phyloP scores from a whole-genome alignment of 768 basidiomycete species.

The Lactarius evosmus region DNA sequence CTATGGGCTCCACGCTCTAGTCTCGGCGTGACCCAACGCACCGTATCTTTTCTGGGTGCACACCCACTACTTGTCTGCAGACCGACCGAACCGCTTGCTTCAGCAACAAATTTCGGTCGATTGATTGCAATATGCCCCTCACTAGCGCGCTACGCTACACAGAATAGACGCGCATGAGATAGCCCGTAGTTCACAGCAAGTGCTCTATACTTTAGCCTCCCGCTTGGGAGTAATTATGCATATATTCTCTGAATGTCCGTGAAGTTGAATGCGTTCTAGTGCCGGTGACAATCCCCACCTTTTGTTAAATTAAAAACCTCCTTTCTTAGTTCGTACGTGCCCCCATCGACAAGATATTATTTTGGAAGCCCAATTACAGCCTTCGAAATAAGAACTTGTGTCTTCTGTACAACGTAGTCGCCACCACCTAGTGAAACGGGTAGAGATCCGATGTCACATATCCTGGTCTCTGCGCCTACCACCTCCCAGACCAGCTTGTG shows the following conservation, averaged over 20 bases:
- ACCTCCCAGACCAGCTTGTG: too few relatives aligned
- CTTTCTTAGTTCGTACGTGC: slow-evolving; percentile 46
- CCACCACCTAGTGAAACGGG: too few relatives aligned
- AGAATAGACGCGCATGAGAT: not conserved
- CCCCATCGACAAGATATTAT: slow-evolving; percentile 37
- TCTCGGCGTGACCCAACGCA: slow-evolving; percentile 49
- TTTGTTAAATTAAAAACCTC: slow-evolving; percentile 23
- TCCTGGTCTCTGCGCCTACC: too few relatives aligned
- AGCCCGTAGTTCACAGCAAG: not conserved
- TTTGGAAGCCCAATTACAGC: slow-evolving; percentile 62
- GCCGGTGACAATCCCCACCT: too few relatives aligned
- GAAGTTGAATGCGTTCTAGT: too few relatives aligned
- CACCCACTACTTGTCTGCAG: not conserved
- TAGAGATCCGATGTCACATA: too few relatives aligned
- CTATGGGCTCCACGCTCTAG: slow-evolving; percentile 86
- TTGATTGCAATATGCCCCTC: not conserved
- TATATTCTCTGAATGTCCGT: not conserved
- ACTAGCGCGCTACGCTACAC: not conserved
- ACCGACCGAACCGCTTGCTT: not conserved
- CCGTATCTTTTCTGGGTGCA: not conserved
- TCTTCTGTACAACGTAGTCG: slow-evolving; percentile 37
- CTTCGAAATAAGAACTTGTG: slow-evolving; percentile 56
- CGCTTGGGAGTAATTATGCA: not conserved
- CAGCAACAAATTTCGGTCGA: not conserved
- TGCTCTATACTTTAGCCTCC: not conserved